Evolutionary conservation across 441 rosid genomes (phyloP).

Genomic region (Rhodomyrtus psidioides): DNA sequence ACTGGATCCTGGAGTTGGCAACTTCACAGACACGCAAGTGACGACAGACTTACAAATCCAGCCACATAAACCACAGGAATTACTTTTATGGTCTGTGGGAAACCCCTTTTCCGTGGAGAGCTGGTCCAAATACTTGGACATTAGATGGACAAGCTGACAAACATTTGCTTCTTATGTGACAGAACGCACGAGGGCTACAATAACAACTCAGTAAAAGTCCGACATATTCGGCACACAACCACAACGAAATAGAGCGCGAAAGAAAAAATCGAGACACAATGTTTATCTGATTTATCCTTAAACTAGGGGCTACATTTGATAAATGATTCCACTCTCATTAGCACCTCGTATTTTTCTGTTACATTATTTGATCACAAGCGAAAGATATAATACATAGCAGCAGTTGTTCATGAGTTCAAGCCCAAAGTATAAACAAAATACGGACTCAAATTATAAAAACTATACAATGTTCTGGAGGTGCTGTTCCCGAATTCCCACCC

Average conservation of each 20-base stretch:
- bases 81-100: neutral
- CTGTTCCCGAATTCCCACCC: no score
- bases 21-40: neutral
- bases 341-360: no score
- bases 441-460: no score
- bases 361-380: no score
- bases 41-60: neutral
- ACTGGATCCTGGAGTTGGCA: neutral
- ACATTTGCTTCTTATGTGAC: neutral
- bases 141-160: neutral
- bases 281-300: no score
- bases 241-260: no score
- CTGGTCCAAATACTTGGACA: neutral
- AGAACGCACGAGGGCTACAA: neutral
- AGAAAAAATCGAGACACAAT: no score
- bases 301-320: no score
- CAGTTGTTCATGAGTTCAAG: no score
- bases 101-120: neutral
- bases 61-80: neutral
- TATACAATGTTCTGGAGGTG: accelerated
- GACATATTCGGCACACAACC: neutral
- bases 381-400: no score
- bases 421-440: no score
- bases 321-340: no score
- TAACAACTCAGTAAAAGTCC: neutral